Evolutionary conservation across 495 filamentous ascomycete genomes (phyloP).

Genomic region (Polyplosphaeria fusca): DNA sequence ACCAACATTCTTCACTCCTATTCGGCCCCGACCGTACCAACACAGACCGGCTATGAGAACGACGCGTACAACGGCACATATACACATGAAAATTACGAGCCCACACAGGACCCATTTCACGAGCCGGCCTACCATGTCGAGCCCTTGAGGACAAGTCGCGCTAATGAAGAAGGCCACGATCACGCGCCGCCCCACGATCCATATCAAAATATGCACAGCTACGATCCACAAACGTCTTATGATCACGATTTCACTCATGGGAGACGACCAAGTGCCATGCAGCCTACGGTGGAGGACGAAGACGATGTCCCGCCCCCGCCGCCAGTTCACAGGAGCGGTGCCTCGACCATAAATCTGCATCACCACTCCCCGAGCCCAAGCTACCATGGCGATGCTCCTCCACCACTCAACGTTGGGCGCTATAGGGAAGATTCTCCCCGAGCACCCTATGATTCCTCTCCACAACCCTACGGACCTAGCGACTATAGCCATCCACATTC

Average conservation of each 20-base stretch:
- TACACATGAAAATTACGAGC: conserved; percentile 1
- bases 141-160: conserved; percentile 19
- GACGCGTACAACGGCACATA: conserved; percentile 2
- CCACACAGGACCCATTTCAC: conserved; percentile 3
- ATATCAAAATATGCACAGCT: conserved; percentile 13
- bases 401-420: conserved; percentile 28
- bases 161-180: conserved; percentile 3
- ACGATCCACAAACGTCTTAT: conserved; percentile 22
- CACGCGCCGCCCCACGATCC: conserved; percentile 7
- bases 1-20: conserved; percentile 36
- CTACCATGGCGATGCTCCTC: conserved; percentile 26
- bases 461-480: conserved; percentile 15
- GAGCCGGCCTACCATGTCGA: conserved; percentile 25
- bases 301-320: conserved; percentile 41
- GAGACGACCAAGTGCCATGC: conserved; percentile 25
- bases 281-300: conserved; percentile 39
- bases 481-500: conserved; percentile 8
- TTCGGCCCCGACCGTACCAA: conserved; percentile 27
- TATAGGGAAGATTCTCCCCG: conserved; percentile 19
- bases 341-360: conserved; percentile 31
- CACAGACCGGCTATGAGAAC: conserved; percentile 15
- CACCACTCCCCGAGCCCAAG: conserved; percentile 24
- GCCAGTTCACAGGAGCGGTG: conserved; percentile 41
- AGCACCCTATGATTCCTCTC: conserved; percentile 11
- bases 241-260: conserved; percentile 19